phyloP scores from a whole-genome alignment of 208 protist species.

The Histomonas meleagridis region DNA sequence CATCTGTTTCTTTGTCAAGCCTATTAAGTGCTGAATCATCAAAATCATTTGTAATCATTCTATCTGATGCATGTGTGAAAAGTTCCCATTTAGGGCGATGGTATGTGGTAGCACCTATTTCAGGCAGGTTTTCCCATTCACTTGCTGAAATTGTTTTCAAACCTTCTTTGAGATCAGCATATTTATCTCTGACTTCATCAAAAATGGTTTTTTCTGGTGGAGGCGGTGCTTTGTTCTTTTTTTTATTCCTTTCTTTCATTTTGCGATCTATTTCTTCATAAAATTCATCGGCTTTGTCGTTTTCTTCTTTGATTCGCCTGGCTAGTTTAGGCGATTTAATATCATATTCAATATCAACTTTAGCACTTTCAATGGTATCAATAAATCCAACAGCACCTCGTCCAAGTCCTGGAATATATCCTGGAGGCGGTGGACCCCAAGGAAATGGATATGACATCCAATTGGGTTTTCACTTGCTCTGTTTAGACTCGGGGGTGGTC shows the following conservation, averaged over 20 bases:
- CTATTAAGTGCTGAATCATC: not conserved
- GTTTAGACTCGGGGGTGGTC: too few species aligned
- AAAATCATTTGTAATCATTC: conserved; percentile 31
- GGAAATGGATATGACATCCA: conserved; percentile 34
- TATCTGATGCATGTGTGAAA: not conserved
- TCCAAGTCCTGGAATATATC: conserved; percentile 30
- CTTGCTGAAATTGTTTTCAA: not conserved
- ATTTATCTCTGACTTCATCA: not conserved
- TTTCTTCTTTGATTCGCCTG: conserved; percentile 3
- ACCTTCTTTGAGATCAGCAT: not conserved
- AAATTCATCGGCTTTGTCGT: not conserved
- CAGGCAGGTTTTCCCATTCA: conserved; percentile 1
- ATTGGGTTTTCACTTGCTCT: too few species aligned
- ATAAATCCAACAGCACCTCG: not conserved
- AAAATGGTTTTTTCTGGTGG: not conserved
- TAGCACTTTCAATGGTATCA: not conserved
- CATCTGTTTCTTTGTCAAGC: not conserved
- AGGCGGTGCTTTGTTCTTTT: not conserved
- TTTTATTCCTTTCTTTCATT: conserved; percentile 1
- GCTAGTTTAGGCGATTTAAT: not conserved
- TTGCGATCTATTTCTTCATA: not conserved
- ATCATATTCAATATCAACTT: not conserved
- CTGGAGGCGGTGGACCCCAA: not conserved
- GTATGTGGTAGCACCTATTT: not conserved
- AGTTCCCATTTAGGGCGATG: conserved; percentile 31